These are phyloP conservation scores for Acacia crassicarpa DNA, from an alignment of 306 rosid species.

Conservation along the genomic window DNA sequence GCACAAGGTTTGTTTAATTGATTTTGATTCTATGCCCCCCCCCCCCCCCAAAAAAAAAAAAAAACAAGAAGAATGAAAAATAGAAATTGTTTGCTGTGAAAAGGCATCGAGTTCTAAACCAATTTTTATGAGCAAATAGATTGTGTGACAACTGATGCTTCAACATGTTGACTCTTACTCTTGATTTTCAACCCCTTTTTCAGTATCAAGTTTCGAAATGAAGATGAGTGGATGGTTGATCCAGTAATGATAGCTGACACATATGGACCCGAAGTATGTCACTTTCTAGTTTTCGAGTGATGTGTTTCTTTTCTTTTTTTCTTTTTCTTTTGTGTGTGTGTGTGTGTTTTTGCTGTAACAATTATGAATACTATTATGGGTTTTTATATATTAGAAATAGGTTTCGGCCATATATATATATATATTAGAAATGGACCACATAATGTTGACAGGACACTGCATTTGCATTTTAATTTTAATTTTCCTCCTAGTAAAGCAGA, in stretches of 20 bases:
- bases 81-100: conserved; percentile 6
- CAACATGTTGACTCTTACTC: conserved; percentile 2
- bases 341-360: neutral
- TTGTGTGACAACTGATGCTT: conserved; percentile 19
- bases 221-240: conserved; percentile 85
- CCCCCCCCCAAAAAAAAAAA: neutral
- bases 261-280: conserved; percentile 85
- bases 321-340: too few species aligned
- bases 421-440: neutral
- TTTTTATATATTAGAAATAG: neutral
- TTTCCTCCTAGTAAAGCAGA: neutral
- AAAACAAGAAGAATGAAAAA: neutral
- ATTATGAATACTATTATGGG: neutral
- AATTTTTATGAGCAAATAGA: conserved; percentile 5
- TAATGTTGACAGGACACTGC: neutral
- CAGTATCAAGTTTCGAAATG: conserved; percentile 79
- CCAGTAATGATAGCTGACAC: conserved; percentile 83
- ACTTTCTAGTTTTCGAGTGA: conserved; percentile 2
- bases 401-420: neutral
- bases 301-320: neutral
- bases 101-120: conserved; percentile 18
- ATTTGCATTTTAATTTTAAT: conserved; percentile 3
- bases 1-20: conserved; percentile 66
- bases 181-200: conserved; percentile 19
- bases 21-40: neutral